Conservation (phyloP, 208 protist genomes). For the Vickermania spadyakhi region DNA sequence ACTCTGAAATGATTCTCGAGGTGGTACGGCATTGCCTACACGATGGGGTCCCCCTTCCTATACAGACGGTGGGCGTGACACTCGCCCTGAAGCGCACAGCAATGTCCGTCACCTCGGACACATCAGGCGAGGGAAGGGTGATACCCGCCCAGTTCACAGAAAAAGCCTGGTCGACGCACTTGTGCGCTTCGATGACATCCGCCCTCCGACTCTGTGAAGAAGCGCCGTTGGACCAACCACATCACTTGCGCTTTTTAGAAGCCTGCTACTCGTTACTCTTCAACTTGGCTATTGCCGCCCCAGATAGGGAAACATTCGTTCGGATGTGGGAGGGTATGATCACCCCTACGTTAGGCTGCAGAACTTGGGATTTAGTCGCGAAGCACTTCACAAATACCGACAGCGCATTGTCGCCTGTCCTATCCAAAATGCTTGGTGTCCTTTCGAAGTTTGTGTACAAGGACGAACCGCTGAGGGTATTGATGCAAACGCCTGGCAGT, state of each 20-base stretch:
- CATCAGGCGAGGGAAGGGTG: not conserved
- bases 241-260: not conserved
- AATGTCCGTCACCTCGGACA: not conserved
- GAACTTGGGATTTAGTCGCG: not conserved
- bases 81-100: not conserved
- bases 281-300: not conserved
- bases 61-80: not conserved
- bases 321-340: not conserved
- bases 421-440: constrained; percentile 2
- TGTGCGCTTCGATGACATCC: not conserved
- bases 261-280: constrained; percentile 2
- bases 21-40: not conserved
- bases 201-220: not conserved
- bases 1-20: not conserved
- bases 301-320: not conserved
- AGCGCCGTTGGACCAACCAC: not conserved
- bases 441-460: not conserved
- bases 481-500: not conserved
- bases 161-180: not conserved
- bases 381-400: not conserved
- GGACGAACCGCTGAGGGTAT: not conserved
- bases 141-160: not conserved
- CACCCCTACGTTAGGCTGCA: not conserved
- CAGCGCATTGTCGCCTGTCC: not conserved
- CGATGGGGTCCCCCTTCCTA: not conserved